phyloP scores from a whole-genome alignment of 192 early-diverging fungal genomes.

The Coemansia sp. region DNA sequence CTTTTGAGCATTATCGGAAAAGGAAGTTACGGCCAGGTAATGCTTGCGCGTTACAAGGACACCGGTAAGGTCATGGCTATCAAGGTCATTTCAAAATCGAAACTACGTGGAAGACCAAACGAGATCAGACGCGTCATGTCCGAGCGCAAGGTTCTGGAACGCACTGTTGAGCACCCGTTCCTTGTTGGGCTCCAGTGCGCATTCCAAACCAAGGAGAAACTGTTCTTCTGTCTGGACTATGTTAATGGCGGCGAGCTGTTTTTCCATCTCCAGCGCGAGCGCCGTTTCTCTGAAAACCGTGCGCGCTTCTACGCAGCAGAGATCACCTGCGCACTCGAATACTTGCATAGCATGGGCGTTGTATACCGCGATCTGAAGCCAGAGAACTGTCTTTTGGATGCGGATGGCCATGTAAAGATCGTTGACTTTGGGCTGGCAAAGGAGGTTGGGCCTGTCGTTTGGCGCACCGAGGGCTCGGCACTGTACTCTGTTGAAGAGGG shows the following conservation, averaged over 20 bases:
- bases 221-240: constrained; percentile 76
- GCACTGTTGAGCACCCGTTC: constrained; percentile 60
- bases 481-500: constrained; percentile 57
- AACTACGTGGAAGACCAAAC: constrained; percentile 63
- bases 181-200: constrained; percentile 71
- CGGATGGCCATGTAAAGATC: constrained; percentile 80
- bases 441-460: constrained; percentile 60
- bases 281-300: constrained; percentile 62
- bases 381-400: constrained; percentile 87
- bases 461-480: constrained; percentile 79
- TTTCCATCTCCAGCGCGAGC: constrained; percentile 71
- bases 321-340: constrained; percentile 61
- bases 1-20: constrained; percentile 76
- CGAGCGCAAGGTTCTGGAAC: constrained; percentile 65
- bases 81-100: constrained; percentile 72
- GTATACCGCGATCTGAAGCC: constrained; percentile 83
- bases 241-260: constrained; percentile 79
- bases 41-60: constrained; percentile 75
- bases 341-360: constrained; percentile 90
- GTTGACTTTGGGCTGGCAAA: constrained; percentile 95
- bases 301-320: constrained; percentile 64
- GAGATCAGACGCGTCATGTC: constrained; percentile 68
- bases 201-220: constrained; percentile 73
- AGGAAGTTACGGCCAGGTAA: constrained; percentile 75
- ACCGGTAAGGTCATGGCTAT: constrained; percentile 67